A percentile compares a stretch with the other conserved stretches of the same genome.
phyloP scores from a whole-genome alignment of 2,329 filamentous ascomycete species.

The Trichoderma pleuroti region DNA sequence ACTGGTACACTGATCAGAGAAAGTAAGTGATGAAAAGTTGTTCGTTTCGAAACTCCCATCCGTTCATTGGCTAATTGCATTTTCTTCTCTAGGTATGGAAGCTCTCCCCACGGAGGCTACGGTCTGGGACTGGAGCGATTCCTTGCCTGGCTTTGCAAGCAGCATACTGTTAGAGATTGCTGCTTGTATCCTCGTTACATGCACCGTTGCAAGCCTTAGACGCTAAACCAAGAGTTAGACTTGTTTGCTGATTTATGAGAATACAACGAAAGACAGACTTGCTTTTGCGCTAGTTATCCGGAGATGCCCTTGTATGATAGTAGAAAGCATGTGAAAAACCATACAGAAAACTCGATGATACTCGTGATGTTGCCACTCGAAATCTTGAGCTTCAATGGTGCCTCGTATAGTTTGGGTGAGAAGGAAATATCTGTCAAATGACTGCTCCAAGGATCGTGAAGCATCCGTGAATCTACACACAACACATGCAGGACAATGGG shows the following conservation, averaged over 20 bases:
- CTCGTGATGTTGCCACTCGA: background rate
- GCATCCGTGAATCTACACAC: background rate
- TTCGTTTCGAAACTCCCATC: background rate
- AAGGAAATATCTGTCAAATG: background rate
- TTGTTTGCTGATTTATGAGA: slow-evolving; percentile 4
- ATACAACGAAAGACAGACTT: background rate
- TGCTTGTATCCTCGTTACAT: slow-evolving; percentile 78
- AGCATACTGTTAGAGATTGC: slow-evolving; percentile 60
- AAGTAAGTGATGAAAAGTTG: slow-evolving; percentile 49
- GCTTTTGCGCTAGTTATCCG: background rate
- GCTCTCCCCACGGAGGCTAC: slow-evolving; percentile 88
- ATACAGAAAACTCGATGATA: background rate
- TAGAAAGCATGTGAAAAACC: background rate
- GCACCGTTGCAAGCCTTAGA: slow-evolving; percentile 71
- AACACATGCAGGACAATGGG: background rate
- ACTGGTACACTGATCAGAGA: slow-evolving; percentile 98
- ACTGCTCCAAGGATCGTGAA: background rate
- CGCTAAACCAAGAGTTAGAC: background rate
- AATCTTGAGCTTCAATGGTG: background rate
- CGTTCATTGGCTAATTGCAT: background rate
- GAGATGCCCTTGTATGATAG: background rate
- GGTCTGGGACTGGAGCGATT: slow-evolving; percentile 63
- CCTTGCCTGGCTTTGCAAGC: slow-evolving; percentile 61
- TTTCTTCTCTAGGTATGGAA: slow-evolving; percentile 59
- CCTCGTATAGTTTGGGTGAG: background rate